These are phyloP conservation scores for Thalia dealbata DNA, from an alignment of 176 grass and related monocot genomes.

Conservation along the genomic window DNA sequence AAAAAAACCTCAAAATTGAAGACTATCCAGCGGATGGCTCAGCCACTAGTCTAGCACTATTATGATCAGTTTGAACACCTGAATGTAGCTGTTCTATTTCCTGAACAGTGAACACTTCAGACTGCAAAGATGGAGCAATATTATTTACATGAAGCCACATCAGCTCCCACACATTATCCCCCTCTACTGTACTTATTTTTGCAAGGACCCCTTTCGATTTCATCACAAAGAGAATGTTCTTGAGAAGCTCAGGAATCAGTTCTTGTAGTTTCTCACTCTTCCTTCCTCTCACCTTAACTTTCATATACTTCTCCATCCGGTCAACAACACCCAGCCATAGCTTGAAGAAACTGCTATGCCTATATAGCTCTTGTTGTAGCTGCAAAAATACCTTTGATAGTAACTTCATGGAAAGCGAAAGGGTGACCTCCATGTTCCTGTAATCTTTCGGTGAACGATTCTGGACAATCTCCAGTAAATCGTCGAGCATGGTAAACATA, in stretches of 20 bases:
- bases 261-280: conserved; percentile 89
- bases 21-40: background rate
- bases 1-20: background rate
- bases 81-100: conserved; percentile 35
- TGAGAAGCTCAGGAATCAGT: conserved; percentile 68
- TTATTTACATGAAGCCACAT: conserved; percentile 90
- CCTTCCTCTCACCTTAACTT: conserved; percentile 78
- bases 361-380: conserved; percentile 51
- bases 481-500: conserved; percentile 77
- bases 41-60: background rate
- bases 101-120: conserved; percentile 63
- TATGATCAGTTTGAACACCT: conserved; percentile 10
- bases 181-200: conserved; percentile 80
- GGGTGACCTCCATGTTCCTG: conserved; percentile 82
- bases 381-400: conserved; percentile 68
- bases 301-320: conserved; percentile 93
- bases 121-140: conserved; percentile 57
- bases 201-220: conserved; percentile 84
- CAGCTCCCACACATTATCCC: conserved; percentile 90
- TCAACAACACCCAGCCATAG: conserved; percentile 85
- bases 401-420: conserved; percentile 65
- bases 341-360: conserved; percentile 84
- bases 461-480: conserved; percentile 67
- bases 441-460: conserved; percentile 87
- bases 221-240: conserved; percentile 62